Base-by-base conservation (phyloP, 345 rosid genomes). In the Sonneratia alba region DNA sequence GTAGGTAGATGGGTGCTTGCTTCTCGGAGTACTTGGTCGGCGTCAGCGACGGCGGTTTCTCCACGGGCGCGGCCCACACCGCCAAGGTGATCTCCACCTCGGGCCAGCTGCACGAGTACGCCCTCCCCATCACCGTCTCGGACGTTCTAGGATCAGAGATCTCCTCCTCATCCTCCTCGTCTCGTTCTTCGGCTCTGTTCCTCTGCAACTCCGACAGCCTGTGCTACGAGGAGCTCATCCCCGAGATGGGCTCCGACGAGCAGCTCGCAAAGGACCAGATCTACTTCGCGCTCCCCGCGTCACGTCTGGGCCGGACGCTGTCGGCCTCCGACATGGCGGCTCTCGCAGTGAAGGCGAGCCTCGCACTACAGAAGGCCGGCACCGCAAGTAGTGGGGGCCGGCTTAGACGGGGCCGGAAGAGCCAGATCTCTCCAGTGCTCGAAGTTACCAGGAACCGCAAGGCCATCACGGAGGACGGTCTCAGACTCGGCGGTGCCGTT, bases 271-370 rank as follows among this genome's bases (percentile, higher is more conserved):
- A 47, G 15, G 76, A 73, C 43, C 79, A 77, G 67, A 72, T 82
- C 43, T 82, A 82, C 71, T 79, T 82, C 47, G 72, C 69, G 55
- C 72, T 82, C 62, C 81, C 79, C 6, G 18, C 42, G 48, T 67
- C 68, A 36, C 67, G 78, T 57, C 76, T 79, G 47, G 45, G 69
- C 55, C 71, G 36, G 61, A 74, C 53, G 37, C 69, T 82, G 15
- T 66, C 61, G 57, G 75, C 81, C 32, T 51, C 75, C 3, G 77
- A 79, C 36, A 82, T 82, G 81, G 83, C 82, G 8, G 72, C 73
- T 16, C 72, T 82, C 73, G 83, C 85, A 1, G 79, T 75, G 7
- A 82, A 79, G 77, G 85, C 85, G 15, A 75, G 77, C 72, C 45
- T 75, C 18, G 85, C 77, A 9, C 48, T 81, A 22, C 72, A 76